Evolutionary conservation across 148 eudicot genomes (phyloP).

Genomic region (Chenopodium suecicum): DNA sequence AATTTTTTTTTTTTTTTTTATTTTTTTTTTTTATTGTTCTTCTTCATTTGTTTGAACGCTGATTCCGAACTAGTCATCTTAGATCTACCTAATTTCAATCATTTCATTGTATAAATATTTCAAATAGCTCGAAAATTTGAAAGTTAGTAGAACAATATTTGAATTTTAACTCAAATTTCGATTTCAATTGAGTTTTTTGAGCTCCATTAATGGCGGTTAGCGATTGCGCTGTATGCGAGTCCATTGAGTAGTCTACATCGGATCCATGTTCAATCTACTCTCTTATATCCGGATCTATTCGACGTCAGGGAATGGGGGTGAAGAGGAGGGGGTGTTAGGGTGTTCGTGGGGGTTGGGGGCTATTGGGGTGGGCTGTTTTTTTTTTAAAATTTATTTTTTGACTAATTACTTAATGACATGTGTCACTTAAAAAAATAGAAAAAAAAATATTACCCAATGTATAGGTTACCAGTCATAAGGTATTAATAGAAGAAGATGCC

Average conservation of each 20-base stretch:
- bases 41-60: background rate
- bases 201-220: conserved; percentile 55
- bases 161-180: background rate
- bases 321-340: too few relatives aligned
- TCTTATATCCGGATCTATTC: background rate
- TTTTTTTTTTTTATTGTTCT: background rate
- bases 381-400: too few relatives aligned
- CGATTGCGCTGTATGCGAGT: conserved; percentile 73
- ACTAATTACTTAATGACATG: too few relatives aligned
- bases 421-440: too few relatives aligned
- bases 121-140: background rate
- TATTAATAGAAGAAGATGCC: too few relatives aligned
- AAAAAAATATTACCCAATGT: too few relatives aligned
- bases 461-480: too few relatives aligned
- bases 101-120: background rate
- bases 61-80: conserved; percentile 5
- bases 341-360: too few relatives aligned
- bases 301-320: too few relatives aligned
- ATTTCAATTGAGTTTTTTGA: background rate
- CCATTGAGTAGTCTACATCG: conserved; percentile 67
- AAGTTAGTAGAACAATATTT: background rate
- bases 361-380: too few relatives aligned
- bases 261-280: conserved; percentile 54
- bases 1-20: conserved; percentile 9
- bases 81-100: conserved; percentile 16